These are phyloP conservation scores for Pseudocercospora fuligena DNA, from an alignment of 2,329 filamentous ascomycete genomes.

Conservation along the genomic window DNA sequence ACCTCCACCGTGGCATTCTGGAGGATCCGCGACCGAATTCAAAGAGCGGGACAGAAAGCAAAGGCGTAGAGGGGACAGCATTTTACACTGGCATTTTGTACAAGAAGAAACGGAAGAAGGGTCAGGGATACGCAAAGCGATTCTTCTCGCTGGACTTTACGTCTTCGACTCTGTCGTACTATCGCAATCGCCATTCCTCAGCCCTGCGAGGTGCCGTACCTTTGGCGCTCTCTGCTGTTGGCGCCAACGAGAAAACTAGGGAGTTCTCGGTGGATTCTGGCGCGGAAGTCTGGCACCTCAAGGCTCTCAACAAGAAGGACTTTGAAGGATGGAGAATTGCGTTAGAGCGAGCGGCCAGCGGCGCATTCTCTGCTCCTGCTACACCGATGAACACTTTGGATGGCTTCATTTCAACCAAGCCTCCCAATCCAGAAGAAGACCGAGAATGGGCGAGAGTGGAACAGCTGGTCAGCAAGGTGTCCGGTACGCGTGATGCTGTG, in stretches of 20 bases:
- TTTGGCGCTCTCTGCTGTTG: conserved; percentile 85
- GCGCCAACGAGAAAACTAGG: conserved; percentile 82
- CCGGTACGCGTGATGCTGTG: conserved; percentile 86
- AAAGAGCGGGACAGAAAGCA: conserved; percentile 40
- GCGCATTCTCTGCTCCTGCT: conserved; percentile 28
- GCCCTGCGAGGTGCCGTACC: conserved; percentile 91
- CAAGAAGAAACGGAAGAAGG: conserved; percentile 90
- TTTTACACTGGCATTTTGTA: conserved; percentile 84
- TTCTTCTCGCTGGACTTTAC: conserved; percentile 97
- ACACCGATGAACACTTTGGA: conserved; percentile 36
- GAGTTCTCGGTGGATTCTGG: conserved; percentile 98
- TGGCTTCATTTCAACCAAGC: conserved; percentile 21
- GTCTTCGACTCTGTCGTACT: conserved; percentile 93
- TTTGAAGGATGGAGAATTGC: conserved; percentile 87
- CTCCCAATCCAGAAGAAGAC: conserved; percentile 63
- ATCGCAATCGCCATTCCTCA: conserved; percentile 90
- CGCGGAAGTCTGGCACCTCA: conserved; percentile 94
- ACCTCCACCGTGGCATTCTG: conserved; percentile 38
- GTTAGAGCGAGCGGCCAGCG: conserved; percentile 70
- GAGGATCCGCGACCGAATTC: conserved; percentile 49
- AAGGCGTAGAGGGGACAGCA: conserved; percentile 47
- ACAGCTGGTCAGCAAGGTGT: conserved; percentile 80
- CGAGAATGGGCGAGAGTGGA: conserved; percentile 88
- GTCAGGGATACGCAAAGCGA: conserved; percentile 87
- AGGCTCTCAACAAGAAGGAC: conserved; percentile 79